phyloP scores from a whole-genome alignment of 768 basidiomycete species.

The Pleurotus cornucopiae region DNA sequence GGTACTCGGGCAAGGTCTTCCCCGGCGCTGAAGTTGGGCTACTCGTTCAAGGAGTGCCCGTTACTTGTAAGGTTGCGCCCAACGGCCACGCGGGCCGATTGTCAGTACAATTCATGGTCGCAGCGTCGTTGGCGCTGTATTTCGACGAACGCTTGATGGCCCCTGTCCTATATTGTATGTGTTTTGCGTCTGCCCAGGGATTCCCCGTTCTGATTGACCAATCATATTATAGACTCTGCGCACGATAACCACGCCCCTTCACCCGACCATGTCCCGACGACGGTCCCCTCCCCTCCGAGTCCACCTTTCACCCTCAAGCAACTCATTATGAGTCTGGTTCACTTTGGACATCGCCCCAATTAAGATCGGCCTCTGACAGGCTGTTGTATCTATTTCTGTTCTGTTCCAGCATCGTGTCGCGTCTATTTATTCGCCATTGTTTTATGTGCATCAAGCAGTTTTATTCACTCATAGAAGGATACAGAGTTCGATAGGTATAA shows the following conservation, averaged over 20 bases:
- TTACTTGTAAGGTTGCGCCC: conserved; percentile 16
- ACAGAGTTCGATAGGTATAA: no score
- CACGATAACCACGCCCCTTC: background rate
- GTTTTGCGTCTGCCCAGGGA: background rate
- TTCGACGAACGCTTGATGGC: conserved; percentile 17
- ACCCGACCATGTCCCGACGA: background rate
- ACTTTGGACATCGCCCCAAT: background rate
- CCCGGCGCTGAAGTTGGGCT: conserved; percentile 17
- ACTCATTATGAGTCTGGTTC: background rate
- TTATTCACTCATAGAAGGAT: no score
- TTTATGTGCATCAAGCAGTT: no score
- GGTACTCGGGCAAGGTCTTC: conserved; percentile 10
- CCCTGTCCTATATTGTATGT: conserved; percentile 20
- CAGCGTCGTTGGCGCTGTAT: conserved; percentile 19
- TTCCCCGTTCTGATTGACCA: no score
- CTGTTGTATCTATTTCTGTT: no score
- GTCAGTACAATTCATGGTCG: conserved; percentile 17
- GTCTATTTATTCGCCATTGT: no score
- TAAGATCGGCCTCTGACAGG: no score
- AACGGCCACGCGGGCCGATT: conserved; percentile 18
- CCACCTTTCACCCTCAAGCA: background rate
- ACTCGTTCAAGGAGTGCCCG: conserved; percentile 17
- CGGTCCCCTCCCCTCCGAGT: background rate
- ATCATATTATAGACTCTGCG: background rate
- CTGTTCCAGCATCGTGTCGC: no score